phyloP scores from a whole-genome alignment of 2,329 filamentous ascomycete species.

The Amylocarpus encephaloides region DNA sequence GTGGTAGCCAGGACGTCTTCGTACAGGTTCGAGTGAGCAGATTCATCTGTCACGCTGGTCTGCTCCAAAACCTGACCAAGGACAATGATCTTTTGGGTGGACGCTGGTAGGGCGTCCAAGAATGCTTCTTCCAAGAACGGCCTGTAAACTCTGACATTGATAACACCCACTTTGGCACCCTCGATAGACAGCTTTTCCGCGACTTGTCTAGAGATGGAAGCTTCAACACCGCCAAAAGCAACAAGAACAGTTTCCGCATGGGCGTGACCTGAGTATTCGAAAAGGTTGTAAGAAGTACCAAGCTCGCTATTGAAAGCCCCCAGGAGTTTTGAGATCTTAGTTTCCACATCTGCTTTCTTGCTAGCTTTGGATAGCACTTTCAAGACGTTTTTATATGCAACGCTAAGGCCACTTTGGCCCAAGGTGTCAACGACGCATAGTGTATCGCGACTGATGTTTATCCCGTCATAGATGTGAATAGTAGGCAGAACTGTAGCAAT shows the following conservation, averaged over 20 bases:
- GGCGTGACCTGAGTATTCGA: slow-evolving; percentile 87
- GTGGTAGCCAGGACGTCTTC: slow-evolving; percentile 84
- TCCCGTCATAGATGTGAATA: slow-evolving; percentile 82
- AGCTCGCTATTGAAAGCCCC: slow-evolving; percentile 81
- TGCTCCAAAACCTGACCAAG: slow-evolving; percentile 81
- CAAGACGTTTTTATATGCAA: slow-evolving; percentile 61
- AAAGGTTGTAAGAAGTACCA: slow-evolving; percentile 85
- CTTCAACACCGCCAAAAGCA: slow-evolving; percentile 87
- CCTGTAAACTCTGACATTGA: slow-evolving; percentile 89
- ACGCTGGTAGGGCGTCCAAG: slow-evolving; percentile 70
- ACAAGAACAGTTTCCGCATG: slow-evolving; percentile 78
- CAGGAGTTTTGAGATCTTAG: slow-evolving; percentile 64
- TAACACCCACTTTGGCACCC: slow-evolving; percentile 73
- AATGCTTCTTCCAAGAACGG: slow-evolving; percentile 96
- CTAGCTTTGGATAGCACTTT: slow-evolving; percentile 55
- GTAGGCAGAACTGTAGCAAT: slow-evolving; percentile 74
- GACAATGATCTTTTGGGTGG: slow-evolving; percentile 70
- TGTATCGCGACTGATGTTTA: slow-evolving; percentile 76
- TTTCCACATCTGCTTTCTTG: slow-evolving; percentile 66
- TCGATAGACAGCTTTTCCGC: slow-evolving; percentile 64
- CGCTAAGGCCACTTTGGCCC: slow-evolving; percentile 62
- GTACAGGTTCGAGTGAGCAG: slow-evolving; percentile 78
- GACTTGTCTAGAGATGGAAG: slow-evolving; percentile 77
- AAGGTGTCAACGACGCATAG: slow-evolving; percentile 77
- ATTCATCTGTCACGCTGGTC: slow-evolving; percentile 64